Evolutionary conservation across 495 filamentous ascomycete species (phyloP), one percentile per base, ranked within the genome.

Genomic region (Aspergillus affinis): DNA sequence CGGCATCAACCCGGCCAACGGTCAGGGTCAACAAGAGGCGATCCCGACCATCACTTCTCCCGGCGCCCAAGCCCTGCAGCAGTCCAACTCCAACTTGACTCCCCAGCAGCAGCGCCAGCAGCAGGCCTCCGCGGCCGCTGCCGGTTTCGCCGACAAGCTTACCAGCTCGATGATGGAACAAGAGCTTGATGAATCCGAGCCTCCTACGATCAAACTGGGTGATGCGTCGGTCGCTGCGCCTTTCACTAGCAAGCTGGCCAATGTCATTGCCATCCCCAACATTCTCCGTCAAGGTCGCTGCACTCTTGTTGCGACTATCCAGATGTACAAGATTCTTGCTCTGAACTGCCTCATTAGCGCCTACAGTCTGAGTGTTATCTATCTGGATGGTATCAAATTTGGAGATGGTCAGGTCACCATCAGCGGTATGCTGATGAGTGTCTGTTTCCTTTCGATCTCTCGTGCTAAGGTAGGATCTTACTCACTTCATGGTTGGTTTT

Each of bases 251-350:
- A 99, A 99, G 75, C 82, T 99, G 27, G 90, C 92, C 57, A 97
- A 98, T 67, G 94, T 99, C 53, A 84, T 99, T 64, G 94, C 94
- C 48, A 93, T 99, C 61, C 92, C 94, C 18, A 98, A 99, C 78
- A 99, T 99, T 65, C 91, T 99, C 64, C 89, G 94, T 60, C 94
- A 99, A 76, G 94, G 94, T 53, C 88, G 94, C 59, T 99, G 94
- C 75, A 97, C 94, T 2, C 81, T 99, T 12, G 95, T 99, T 51
- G 93, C 94, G 5, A 98, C 95, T 4, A 98, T 99, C 63, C 94
- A 99, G 78, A 99, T 99, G 94, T 99, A 98, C 83, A 99, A 99
- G 82, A 99, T 99, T 67, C 83, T 99, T 55, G 94, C 94, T 20
- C 79, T 99, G 59, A 99, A 99, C 79, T 99, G 94, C 71, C 79